Evolutionary conservation across 805 yeast genomes (phyloP), one percentile per base, ranked within the genome.

Genomic region (Geotrichum ghanense): DNA sequence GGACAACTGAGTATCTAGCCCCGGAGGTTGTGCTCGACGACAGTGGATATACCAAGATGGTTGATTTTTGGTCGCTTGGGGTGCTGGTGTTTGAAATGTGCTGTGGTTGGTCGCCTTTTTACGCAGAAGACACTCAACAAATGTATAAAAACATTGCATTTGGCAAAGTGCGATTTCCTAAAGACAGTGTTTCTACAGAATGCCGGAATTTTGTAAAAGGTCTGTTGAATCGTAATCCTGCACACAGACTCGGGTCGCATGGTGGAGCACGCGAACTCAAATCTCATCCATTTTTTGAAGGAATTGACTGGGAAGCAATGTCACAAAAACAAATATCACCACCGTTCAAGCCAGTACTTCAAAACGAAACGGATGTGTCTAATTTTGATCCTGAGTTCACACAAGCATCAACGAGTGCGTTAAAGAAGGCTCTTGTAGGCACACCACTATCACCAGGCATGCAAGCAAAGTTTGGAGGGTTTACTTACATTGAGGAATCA

Each of bases 71-170:
- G 98, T 89, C 97, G 2, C 70, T 92, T 49, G 98, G 98, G 50
- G 98, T 92, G 22, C 71, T 92, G 49, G 88, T 92, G 42, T 92
- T 92, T 66, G 98, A 92, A 69, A 92, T 92, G 98, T 89, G 97
- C 66, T 92, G 97, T 69, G 98, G 98, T 45, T 92, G 97, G 98
- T 84, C 95, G 3, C 98, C 98, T 47, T 92, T 92, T 65, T 92
- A 87, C 60, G 98, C 97, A 22, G 97, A 90, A 52, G 90, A 87
- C 64, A 88, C 95, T 44, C 97, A 92, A 69, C 96, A 92, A 66
- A 92, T 92, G 98, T 92, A 92, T 69, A 92, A 90, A 69, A 92
- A 92, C 67, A 92, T 92, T 69, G 98, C 97, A 3, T 92, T 88
- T 67, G 98, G 98, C 52, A 92, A 90, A 65, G 97, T 92, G 41